Base-by-base conservation (phyloP, 2,329 filamentous ascomycete species). In the Pyricularia sp. region DNA sequence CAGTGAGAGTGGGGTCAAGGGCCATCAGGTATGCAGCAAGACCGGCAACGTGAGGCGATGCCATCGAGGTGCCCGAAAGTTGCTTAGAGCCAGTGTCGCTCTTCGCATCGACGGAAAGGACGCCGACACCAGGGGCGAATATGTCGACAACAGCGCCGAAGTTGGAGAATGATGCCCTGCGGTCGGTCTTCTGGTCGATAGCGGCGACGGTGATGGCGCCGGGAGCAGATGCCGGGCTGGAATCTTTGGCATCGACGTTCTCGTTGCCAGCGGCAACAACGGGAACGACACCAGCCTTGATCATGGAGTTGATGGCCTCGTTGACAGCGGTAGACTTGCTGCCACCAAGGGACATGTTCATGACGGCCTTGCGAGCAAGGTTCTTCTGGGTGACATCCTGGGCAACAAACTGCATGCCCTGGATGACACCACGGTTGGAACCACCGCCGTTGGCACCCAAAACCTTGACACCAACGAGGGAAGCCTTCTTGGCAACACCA, bases 281-380 rank as follows among this genome's bases (percentile, higher is more conserved):
- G 66, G 84, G 82, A 67, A 87, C 83, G 70, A 88, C 77, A 64
- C 86, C 86, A 11, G 81, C 82, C 3, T 78, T 76, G 71, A 80
- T 78, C 64, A 87, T 75, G 58, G 78, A 78, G 72, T 84, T 76
- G 70, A 74, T 83, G 73, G 85, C 85, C n/a, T 78, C 75, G 79
- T 89, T 88, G 76, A 87, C 76, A 28, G 85, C 82, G 1, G 73
- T 70, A 9, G 84, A 87, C 61, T 72, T 74, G 69, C 77, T 76
- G 31, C 85, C 85, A 69, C 85, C 85, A 25, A 89, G 81, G 4
- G 86, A 88, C 85, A 89, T 86, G 81, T 88, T 89, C 81, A 89
- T 84, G 72, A 89, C 83, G 69, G 84, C 81, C 74, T 85, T 86
- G 74, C 85, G 84, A n/a, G 71, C 70, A 42, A 82, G 76, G 26